Percentiles rank a stretch among this genome's conserved stretches.
phyloP scores from a whole-genome alignment of 1,284 basidiomycete genomes.

The Waitea zeae region DNA sequence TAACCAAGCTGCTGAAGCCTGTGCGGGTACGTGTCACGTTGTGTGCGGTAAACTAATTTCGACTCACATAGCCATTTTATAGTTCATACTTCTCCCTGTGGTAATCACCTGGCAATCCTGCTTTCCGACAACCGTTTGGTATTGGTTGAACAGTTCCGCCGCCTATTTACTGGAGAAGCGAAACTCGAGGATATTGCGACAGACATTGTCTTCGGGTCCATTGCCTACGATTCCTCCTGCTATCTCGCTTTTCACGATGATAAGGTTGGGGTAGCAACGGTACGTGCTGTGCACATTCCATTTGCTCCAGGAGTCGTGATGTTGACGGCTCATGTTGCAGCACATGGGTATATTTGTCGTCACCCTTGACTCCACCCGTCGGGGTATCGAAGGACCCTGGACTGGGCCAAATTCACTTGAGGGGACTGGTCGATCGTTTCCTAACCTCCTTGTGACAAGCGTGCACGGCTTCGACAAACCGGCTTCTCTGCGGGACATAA shows the following conservation, averaged over 20 bases:
- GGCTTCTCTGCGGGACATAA: slow-evolving; percentile 17
- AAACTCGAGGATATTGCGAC: slow-evolving; percentile 19
- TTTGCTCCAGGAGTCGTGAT: not conserved
- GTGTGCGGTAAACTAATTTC: slow-evolving; percentile 1
- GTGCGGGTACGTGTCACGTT: not conserved
- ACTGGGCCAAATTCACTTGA: slow-evolving; percentile 6
- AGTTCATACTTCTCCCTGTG: slow-evolving; percentile 46
- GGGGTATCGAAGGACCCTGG: slow-evolving; percentile 6
- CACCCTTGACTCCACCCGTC: slow-evolving; percentile 10
- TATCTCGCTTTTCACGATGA: slow-evolving; percentile 39
- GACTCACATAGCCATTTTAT: slow-evolving; percentile 2
- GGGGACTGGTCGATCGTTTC: slow-evolving; percentile 10
- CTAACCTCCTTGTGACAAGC: slow-evolving; percentile 15
- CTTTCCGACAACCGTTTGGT: slow-evolving; percentile 24
- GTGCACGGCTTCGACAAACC: slow-evolving; percentile 21
- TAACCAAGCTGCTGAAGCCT: not conserved
- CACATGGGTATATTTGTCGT: slow-evolving; percentile 26
- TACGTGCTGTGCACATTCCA: slow-evolving; percentile 16
- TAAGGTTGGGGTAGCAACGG: slow-evolving; percentile 31
- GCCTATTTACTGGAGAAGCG: slow-evolving; percentile 16
- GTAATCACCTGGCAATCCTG: slow-evolving; percentile 33
- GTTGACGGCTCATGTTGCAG: slow-evolving; percentile 13
- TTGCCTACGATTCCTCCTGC: slow-evolving; percentile 13
- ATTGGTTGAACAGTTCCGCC: slow-evolving; percentile 34
- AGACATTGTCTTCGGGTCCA: slow-evolving; percentile 21